Evolutionary conservation across 1,139 yeast genomes (phyloP).

Genomic region (Magnusiomyces paraingens): DNA sequence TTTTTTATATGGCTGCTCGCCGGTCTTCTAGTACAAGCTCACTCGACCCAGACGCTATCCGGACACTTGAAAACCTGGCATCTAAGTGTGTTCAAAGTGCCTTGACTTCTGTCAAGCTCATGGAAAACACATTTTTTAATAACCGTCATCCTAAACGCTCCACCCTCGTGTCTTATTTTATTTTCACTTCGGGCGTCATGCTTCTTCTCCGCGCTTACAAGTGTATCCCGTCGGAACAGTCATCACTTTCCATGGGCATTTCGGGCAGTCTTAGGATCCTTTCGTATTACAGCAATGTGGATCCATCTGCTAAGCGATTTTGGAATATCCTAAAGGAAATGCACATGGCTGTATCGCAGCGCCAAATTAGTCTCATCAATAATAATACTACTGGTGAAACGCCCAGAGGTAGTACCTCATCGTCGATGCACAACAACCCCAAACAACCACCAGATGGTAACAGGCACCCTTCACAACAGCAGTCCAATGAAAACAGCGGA

Average conservation of each 20-base stretch:
- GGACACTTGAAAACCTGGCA: slow-evolving; percentile 24
- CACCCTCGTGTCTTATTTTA: slow-evolving; percentile 26
- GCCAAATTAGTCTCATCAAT: neutral
- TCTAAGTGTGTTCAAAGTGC: slow-evolving; percentile 38
- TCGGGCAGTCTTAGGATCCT: slow-evolving; percentile 18
- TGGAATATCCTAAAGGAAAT: slow-evolving; percentile 19
- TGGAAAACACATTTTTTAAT: slow-evolving; percentile 29
- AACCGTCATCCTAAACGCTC: slow-evolving; percentile 35
- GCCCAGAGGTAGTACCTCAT: too few species aligned
- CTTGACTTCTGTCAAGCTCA: slow-evolving; percentile 34
- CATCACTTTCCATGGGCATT: slow-evolving; percentile 19
- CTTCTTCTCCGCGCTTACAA: slow-evolving; percentile 18
- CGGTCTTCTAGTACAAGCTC: neutral
- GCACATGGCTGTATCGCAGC: slow-evolving; percentile 8
- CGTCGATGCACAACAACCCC: too few species aligned
- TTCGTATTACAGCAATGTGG: slow-evolving; percentile 19
- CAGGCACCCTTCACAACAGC: neutral
- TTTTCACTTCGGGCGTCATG: slow-evolving; percentile 21
- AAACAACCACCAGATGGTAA: neutral
- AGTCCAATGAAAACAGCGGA: neutral
- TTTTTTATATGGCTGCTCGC: slow-evolving; percentile 33
- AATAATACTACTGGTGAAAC: neutral
- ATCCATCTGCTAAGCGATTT: slow-evolving; percentile 21
- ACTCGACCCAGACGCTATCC: slow-evolving; percentile 18
- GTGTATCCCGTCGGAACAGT: slow-evolving; percentile 17